Evolutionary conservation across 1,284 basidiomycete genomes (phyloP), one percentile per base, ranked within the genome.

Genomic region (Cutaneotrichosporon curvatum): DNA sequence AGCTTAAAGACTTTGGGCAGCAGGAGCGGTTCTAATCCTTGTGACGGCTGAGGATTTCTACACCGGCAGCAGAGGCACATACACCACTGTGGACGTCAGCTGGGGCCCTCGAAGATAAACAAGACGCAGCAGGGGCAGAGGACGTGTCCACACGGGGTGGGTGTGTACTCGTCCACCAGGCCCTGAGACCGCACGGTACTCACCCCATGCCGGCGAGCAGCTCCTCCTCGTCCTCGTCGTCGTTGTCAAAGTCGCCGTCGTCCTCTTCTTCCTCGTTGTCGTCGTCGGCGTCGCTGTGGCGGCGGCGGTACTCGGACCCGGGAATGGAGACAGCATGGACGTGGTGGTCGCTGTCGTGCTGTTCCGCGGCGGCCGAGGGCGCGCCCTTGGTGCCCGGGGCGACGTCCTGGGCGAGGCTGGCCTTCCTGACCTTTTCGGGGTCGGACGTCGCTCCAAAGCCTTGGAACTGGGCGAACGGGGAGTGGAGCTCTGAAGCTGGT

Each of bases 31-130:
- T n/a, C 25, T 28, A 28, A 12, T 28, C 25, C 25, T 28, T 28
- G 51, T 71, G 69, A 25, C 67, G 60, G 37, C 62, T 62, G 38
- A 71, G 53, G 10, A 66, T 60, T 52, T 71, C 69, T 23, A 71
- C 59, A 31, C 68, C 69, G 20, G 68, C 68, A 4, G 69, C 69
- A 23, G 11, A 62, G 31, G 42, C 53, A 37, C 35, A 33, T 34
- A 25, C 37, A 19, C 18, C 32, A 11, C 45, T 39, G 33, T 9
- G 20, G n/a, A 37, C 21, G 33, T 42, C 34, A 39, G 40, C 39
- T 28, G 15, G 14, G 28, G 21, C 18, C 34, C 36, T n/a, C n/a
- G n/a, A n/a, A 21, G 14, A 14, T 9, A 21, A 25, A 5, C 31
- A n/a, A n/a, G n/a, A n/a, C n/a, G n/a, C n/a, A n/a, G n/a, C n/a